Evolutionary conservation across 2,329 filamentous ascomycete genomes (phyloP), one percentile per base, ranked within the genome.

Genomic region (Fusarium domesticum): DNA sequence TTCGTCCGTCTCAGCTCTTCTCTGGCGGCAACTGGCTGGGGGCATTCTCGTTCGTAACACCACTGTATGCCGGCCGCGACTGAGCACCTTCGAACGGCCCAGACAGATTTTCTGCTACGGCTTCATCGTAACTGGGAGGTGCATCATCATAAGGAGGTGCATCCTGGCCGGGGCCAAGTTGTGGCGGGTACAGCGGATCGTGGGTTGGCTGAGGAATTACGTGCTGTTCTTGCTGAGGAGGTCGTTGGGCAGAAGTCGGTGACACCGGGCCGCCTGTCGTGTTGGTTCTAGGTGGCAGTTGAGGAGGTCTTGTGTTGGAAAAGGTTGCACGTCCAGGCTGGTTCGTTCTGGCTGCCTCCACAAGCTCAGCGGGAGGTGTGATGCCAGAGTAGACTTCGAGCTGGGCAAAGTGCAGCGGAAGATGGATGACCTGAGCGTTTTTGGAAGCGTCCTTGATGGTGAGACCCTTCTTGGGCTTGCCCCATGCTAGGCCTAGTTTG

Each of bases 51-150:
- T 80, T 77, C 34, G 80, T 83, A 18, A 81, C 75, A 2, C 80
- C 80, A 48, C 77, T 81, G 63, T 87, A 90, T 12, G 81, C 82
- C 19, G 84, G 81, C 57, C 90, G 75, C 18, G 84, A 62, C 32
- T 66, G 62, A 49, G 59, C 51, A 71, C 48, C 86, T 62, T 89
- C 80, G 43, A 89, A 80, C 2, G 89, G 87, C 28, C 80, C 84
- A 0, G 72, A 67, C 50, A 93, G 69, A 46, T 84, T 80, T 53
- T 88, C 84, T 6, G 89, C 90, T 69, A 96, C 84, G 11, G 89
- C 90, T 67, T 96, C 91, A 67, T 96, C 90, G 62, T 97, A 97
- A 60, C 89, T 96, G 6, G 91, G 91, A 15, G 92, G 91, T n/a
- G 89, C 88, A 43, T 93, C 89, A 23, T 89, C 84, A 52, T 79